Evolutionary conservation across 2,329 filamentous ascomycete genomes (phyloP), one percentile per base, ranked within the genome.

Genomic region (Aspergillus intermedius): DNA sequence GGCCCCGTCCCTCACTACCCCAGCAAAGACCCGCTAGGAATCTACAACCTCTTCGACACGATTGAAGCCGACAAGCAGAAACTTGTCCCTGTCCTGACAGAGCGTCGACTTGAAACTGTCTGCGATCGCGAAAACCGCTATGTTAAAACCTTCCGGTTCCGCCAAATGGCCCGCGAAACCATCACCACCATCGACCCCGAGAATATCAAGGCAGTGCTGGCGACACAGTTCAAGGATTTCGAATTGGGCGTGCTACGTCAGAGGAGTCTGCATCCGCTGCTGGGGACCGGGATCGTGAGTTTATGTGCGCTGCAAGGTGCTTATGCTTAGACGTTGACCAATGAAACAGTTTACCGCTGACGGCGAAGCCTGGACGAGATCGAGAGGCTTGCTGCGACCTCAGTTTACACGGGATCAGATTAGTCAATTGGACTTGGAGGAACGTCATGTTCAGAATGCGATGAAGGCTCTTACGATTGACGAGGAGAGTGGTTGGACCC

Each of bases 361-460:
- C 64, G 85, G 86, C 10, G 74, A 82, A 22, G 71, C 77, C 46
- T 95, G 91, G 91, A 85, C 90, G 56, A 77, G 79, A 48, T 89
- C 84, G 46, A 79, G 91, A n/a, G 83, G 88, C 55, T 75, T 95
- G 51, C 83, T 96, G 53, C 79, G 90, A 2, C 90, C 91, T 0
- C 88, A 94, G 61, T 95, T 95, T 68, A 83, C 89, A 61, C 86
- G 86, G 59, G 87, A 94, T 61, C 86, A 90, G 17, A 81, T 95
- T 32, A 86, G 84, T 54, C 88, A 95, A 66, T 72, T 95, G 51
- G 78, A 88, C 45, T 83, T 85, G 50, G 91, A 95, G 63, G 91
- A 95, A 70, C 74, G 76, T 19, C 89, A 95, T 63, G 78, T 91
- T 21, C 77, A 87, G 60, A 79, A 81, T 0, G 74, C 95, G n/a